Base-by-base conservation (phyloP, 179 eudicot genomes). In the Actinidia chinensis region DNA sequence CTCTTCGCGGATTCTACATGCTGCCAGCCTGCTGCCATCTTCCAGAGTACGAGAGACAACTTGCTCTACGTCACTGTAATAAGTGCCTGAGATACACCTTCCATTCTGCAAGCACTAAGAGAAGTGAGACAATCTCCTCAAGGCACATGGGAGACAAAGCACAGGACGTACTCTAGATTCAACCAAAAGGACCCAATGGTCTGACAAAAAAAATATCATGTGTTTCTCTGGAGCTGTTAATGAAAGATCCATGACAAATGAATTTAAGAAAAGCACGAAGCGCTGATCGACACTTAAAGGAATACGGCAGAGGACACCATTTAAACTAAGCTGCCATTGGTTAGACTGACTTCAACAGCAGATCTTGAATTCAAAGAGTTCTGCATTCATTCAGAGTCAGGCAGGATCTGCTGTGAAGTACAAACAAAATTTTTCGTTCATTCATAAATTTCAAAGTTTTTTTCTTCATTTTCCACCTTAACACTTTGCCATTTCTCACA, bases 401-500 rank as follows among this genome's bases (percentile, higher is more conserved):
- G 44, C 46, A 33, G 46, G 63, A 9, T 17, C 13, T 5, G 28
- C 4, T 14, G 43, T 50, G 58, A 73, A 58, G 66, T 20, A 56
- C 40, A 74, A 42, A 86, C 72, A 80, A 82, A 79, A 50, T 63
- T 72, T 64, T 28, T 78, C 69, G 73, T 80, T 54, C 81, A 79
- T 76, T 81, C 77, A 76, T 40, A 6, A 55, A 61, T 60, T 69
- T 91, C 87, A 88, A 88, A 64, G 79, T 79, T 54, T 54, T 83
- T 71, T 80, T 92, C 88, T 87, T 89, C 75, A 52, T 87, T 78
- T 82, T 71, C 89, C 87, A 85, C 79, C 74, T 76, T 70, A 68
- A 76, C 56, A 66, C 84, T n/a, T n/a, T 69, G 84, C 85, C 78
- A 51, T 40, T 86, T 86, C 80, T 78, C 80, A 68, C 33, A 51